Evolutionary conservation across 1,284 basidiomycete species (phyloP), one percentile per base, ranked within the genome.

Genomic region (Coniferiporia sulphurascens): DNA sequence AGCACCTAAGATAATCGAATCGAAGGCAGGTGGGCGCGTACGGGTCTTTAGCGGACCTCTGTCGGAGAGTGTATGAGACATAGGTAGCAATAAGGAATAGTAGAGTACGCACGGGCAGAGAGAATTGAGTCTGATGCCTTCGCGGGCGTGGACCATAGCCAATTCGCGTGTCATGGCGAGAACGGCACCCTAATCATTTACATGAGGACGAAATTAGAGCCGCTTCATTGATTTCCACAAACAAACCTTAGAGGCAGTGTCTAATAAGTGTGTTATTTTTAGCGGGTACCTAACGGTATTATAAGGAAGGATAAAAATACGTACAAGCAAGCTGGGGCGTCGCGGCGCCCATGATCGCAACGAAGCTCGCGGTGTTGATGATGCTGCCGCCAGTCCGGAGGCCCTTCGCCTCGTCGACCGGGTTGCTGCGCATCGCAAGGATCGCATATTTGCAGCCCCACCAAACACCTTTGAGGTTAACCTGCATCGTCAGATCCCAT

Each of bases 401-500:
- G 5, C 90, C 90, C 73, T 89, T 93, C 59, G 81, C 74, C 64
- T 83, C 82, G 64, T 97, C 94, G 48, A 83, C 83, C 12, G 91
- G 84, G 75, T 98, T 98, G 64, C 92, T 77, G 63, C 93, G 86
- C 95, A 98, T 98, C 22, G 95, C 96, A 57, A 89, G 78, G 70
- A 98, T 95, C 6, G 94, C 95, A 70, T 98, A 89, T 75, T 98
- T 97, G 82, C 91, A 95, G 49, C 96, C 95, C 86, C 89, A 98
- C 95, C 95, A 98, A 61, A 98, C 96, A 58, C 95, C 95, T 75
- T 98, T 98, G 71, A 96, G 85, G 73, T 98, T 98, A 77, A 98
- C 89, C 63, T 85, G 80, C 87, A 95, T 93, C 4, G 92, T 94
- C 59, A 94, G 78, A 72, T 96, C 93, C 95, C 95, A 98, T 72